These are phyloP conservation scores for Brassica incana DNA, from an alignment of 345 rosid genomes.

Conservation along the genomic window DNA sequence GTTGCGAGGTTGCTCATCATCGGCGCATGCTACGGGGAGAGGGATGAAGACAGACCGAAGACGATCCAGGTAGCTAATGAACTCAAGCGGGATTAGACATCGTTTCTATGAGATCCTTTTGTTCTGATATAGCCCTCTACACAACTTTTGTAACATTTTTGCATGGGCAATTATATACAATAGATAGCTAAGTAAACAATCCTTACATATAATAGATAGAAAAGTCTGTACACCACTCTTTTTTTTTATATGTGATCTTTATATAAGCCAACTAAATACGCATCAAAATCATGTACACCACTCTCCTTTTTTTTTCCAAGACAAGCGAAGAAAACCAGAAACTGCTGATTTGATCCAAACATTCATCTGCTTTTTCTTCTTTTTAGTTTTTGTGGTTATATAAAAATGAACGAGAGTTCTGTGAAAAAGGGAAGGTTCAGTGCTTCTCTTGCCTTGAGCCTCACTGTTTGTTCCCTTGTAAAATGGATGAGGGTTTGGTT, in stretches of 20 bases:
- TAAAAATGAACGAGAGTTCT: conserved; percentile 35
- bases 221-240: neutral
- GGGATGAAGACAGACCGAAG: neutral
- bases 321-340: conserved; percentile 2
- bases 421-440: conserved; percentile 71
- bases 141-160: neutral
- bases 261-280: no score
- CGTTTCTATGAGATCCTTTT: neutral
- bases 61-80: neutral
- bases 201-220: neutral
- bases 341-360: conserved; percentile 28
- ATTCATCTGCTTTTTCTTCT: conserved; percentile 26
- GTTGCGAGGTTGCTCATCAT: no score
- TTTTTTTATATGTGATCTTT: no score
- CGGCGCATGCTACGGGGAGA: neutral
- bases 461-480: conserved; percentile 42
- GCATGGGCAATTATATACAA: neutral
- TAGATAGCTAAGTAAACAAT: no score
- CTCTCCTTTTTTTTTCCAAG: no score
- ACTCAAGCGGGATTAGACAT: neutral
- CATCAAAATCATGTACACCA: no score
- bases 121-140: neutral
- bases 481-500: no score
- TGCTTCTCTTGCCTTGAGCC: conserved; percentile 69
- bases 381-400: conserved; percentile 29